Percentiles rank a stretch among this genome's conserved stretches.
Conservation (phyloP, 768 basidiomycete genomes). For the Boletus huronensis region DNA sequence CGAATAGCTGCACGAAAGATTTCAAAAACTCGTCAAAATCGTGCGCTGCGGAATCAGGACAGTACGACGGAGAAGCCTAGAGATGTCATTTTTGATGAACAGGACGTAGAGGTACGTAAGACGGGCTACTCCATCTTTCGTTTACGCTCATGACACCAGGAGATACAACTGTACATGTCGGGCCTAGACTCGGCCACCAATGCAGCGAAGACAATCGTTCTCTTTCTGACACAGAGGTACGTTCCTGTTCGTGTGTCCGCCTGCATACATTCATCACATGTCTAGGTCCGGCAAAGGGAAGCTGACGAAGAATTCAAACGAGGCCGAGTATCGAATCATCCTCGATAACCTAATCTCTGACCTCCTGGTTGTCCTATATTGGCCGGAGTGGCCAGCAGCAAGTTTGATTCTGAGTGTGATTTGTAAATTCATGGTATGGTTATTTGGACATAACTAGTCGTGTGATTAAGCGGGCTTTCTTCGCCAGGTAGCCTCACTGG, state of each 20-base stretch:
- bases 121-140: neutral
- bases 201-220: constrained; percentile 79
- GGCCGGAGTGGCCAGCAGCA: constrained; percentile 98
- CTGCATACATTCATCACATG: neutral
- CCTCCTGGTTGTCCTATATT: constrained; percentile 80
- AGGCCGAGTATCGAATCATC: constrained; percentile 89
- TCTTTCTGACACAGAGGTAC: constrained; percentile 69
- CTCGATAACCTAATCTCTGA: constrained; percentile 91
- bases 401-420: constrained; percentile 74
- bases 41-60: constrained; percentile 61
- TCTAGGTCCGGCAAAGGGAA: constrained; percentile 81
- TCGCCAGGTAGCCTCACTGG: constrained; percentile 70
- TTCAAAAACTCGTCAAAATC: constrained; percentile 59
- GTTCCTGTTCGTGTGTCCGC: neutral
- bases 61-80: constrained; percentile 46
- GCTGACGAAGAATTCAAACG: constrained; percentile 84
- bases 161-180: constrained; percentile 64
- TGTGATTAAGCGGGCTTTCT: neutral
- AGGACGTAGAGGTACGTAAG: constrained; percentile 54
- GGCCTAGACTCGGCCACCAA: constrained; percentile 80
- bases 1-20: constrained; percentile 62
- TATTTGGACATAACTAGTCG: neutral
- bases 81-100: constrained; percentile 62
- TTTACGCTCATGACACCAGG: constrained; percentile 38
- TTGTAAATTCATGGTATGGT: constrained; percentile 78